Base-by-base conservation (phyloP, 441 rosid genomes). In the Pelargonium australe region DNA sequence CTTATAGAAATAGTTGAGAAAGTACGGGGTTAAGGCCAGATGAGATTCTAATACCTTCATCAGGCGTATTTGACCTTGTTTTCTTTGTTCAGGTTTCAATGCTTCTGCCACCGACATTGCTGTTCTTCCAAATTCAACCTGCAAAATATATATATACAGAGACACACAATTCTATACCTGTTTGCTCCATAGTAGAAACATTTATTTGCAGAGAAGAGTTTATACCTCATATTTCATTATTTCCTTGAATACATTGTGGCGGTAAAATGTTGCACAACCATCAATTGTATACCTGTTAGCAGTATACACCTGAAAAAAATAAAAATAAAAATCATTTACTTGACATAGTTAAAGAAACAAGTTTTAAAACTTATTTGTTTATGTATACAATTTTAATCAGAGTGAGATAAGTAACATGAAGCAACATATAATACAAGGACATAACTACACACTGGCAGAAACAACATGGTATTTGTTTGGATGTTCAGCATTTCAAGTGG, bases 191-290 rank as follows among this genome's bases (percentile, higher is more conserved):
- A 44, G 19, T 2, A 20, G 6, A 58, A 10, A 61, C 28, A 37
- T 25, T 51, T 68, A 65, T 60, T 61, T 34, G 44, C 19, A 47
- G 25, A 64, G 45, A 17, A 23, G 16, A 43, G 60, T 44, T 41
- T 62, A 25, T 67, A 80, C 84, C 81, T 73, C 79, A 70, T 68
- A 75, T 75, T 70, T 77, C 65, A 37, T 74, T 41, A 75, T 73
- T 68, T 72, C 76, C 55, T 64, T 70, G 73, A 78, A 80, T 40
- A 75, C 51, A 40, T 65, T 68, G 62, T 23, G 60, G n/a, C 79
- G 79, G 64, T 31, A 80, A 73, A 65, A 80, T 37, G 76, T 80
- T 53, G 79, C 81, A 71, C 77, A 77, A 1, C 79, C 81, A 34
- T 77, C 80, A 69, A 69, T 68, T 71, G 49, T 62, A 49, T 55